Evolutionary conservation across 2,329 filamentous ascomycete genomes (phyloP).

Genomic region (Neonectria punicea): DNA sequence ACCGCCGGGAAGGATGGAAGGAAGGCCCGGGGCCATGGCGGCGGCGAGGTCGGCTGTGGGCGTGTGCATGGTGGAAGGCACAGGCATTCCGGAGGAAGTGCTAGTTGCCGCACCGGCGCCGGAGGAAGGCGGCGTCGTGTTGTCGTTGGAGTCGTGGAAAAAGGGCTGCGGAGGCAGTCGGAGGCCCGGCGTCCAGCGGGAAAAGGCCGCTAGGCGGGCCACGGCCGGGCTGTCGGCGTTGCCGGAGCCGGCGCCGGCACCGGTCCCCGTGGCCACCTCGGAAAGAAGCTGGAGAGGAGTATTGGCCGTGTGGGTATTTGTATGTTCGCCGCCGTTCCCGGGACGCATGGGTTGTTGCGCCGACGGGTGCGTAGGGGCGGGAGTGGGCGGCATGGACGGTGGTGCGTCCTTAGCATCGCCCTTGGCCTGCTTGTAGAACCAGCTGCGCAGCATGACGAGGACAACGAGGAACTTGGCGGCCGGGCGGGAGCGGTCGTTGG

Average conservation of each 20-base stretch:
- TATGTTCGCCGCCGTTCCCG: constrained; percentile 20
- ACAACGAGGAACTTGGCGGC: constrained; percentile 78
- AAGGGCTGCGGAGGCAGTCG: constrained; percentile 48
- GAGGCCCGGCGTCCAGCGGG: constrained; percentile 34
- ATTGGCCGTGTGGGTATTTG: constrained; percentile 51
- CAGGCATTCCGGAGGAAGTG: constrained; percentile 12
- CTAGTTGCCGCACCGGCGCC: background rate
- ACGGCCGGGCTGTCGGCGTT: background rate
- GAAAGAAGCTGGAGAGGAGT: constrained; percentile 67
- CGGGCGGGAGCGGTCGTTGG: constrained; percentile 71
- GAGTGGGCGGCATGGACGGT: constrained; percentile 10
- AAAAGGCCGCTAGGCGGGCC: constrained; percentile 30
- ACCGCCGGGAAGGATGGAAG: constrained; percentile 28
- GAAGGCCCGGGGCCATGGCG: constrained; percentile 41
- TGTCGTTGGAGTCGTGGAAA: constrained; percentile 48
- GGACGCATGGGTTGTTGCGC: constrained; percentile 25
- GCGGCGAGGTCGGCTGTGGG: constrained; percentile 38
- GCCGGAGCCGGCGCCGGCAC: constrained; percentile 34
- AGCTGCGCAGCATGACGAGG: constrained; percentile 74
- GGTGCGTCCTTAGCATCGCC: constrained; percentile 31
- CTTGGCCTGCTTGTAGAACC: constrained; percentile 69
- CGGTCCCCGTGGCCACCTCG: constrained; percentile 63
- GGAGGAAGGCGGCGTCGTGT: constrained; percentile 16
- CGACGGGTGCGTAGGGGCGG: constrained; percentile 22
- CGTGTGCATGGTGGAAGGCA: constrained; percentile 29